A percentile compares a stretch with the other conserved stretches of the same genome.
These are phyloP conservation scores for Colletotrichum scovillei DNA, from an alignment of 2,329 filamentous ascomycete genomes.

Conservation along the genomic window DNA sequence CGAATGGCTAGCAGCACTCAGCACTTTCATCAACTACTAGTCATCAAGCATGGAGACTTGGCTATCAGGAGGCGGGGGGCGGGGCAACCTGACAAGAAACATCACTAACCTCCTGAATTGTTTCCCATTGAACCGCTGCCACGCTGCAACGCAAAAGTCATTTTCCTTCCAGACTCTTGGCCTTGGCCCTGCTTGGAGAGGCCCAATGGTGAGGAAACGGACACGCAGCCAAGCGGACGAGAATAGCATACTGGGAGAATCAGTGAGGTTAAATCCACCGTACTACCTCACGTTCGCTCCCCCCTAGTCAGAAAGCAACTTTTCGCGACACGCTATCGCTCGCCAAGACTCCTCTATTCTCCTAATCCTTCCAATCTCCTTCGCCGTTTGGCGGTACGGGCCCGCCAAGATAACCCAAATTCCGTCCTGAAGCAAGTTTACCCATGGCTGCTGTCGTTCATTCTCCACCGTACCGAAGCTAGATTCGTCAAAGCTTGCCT, in stretches of 20 bases:
- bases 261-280: conserved; percentile 11
- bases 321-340: conserved; percentile 18
- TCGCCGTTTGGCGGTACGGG: background rate
- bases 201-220: background rate
- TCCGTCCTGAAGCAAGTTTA: conserved; percentile 23
- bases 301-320: background rate
- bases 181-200: background rate
- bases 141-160: background rate
- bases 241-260: conserved; percentile 8
- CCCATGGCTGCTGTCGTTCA: background rate
- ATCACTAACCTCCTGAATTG: background rate
- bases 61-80: background rate
- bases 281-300: background rate
- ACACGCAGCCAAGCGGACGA: background rate
- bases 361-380: conserved; percentile 23
- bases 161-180: background rate
- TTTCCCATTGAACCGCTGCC: background rate
- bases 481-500: conserved; percentile 4
- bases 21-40: background rate
- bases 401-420: conserved; percentile 11
- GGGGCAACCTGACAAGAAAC: background rate
- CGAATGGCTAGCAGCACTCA: background rate
- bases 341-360: conserved; percentile 24
- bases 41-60: background rate
- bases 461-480: background rate